Percentiles rank a stretch among this genome's conserved stretches.
Evolutionary conservation across 192 early-diverging fungal species (phyloP).

Genomic region (Linnemannia hyalina): DNA sequence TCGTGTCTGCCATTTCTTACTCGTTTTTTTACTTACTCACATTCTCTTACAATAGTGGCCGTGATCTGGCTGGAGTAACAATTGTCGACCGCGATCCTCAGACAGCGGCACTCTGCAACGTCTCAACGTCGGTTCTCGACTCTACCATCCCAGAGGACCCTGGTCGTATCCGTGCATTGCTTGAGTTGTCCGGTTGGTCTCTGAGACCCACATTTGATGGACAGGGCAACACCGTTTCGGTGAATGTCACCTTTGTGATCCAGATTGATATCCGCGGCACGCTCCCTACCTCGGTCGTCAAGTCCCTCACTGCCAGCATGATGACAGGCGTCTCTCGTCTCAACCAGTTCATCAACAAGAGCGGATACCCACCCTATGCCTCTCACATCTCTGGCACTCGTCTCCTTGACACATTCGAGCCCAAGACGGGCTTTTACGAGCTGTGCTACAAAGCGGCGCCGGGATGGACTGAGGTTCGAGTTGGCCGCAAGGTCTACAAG

Average conservation of each 20-base stretch:
- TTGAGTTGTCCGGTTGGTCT: conserved; percentile 64
- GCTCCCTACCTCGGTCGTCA: conserved; percentile 59
- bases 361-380: conserved; percentile 69
- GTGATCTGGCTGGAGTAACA: conserved; percentile 62
- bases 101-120: conserved; percentile 58
- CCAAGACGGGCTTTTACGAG: conserved; percentile 55
- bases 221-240: conserved; percentile 50
- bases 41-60: conserved; percentile 40
- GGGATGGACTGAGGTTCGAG: conserved; percentile 64
- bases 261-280: conserved; percentile 66
- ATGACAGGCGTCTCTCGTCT: conserved; percentile 60
- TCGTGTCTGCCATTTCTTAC: no score
- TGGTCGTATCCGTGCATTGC: conserved; percentile 58
- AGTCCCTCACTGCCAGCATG: conserved; percentile 58
- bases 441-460: conserved; percentile 57
- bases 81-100: conserved; percentile 65
- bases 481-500: conserved; percentile 56
- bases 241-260: conserved; percentile 60
- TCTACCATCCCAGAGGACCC: conserved; percentile 59
- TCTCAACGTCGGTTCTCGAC: conserved; percentile 63
- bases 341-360: conserved; percentile 58
- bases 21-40: not conserved
- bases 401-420: conserved; percentile 57
- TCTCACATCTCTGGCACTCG: conserved; percentile 60
- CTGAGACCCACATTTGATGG: conserved; percentile 61